Conservation (phyloP, 2,329 filamentous ascomycete genomes). For the Chaetomiaceae sp. region DNA sequence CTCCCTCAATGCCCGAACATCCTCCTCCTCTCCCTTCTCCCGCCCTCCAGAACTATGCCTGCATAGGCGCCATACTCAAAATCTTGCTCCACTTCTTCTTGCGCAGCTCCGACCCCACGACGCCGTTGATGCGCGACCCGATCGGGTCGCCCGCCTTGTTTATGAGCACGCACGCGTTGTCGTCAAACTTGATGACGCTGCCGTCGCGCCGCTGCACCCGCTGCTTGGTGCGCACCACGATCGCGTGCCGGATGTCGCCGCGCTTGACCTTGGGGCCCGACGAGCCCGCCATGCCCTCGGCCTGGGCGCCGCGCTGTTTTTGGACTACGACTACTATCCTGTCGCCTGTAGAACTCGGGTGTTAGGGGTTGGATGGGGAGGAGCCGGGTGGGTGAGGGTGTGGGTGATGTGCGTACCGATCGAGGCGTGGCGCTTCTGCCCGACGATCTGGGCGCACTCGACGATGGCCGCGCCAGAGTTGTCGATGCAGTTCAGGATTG, state of each 20-base stretch:
- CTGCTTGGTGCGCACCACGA: conserved; percentile 88
- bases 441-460: conserved; percentile 90
- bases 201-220: conserved; percentile 84
- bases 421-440: conserved; percentile 81
- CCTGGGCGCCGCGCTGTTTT: conserved; percentile 79
- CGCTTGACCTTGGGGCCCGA: conserved; percentile 86
- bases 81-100: conserved; percentile 99
- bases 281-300: conserved; percentile 66
- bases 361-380: too few relatives aligned
- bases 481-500: conserved; percentile 99
- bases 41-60: conserved; percentile 32
- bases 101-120: conserved; percentile 85
- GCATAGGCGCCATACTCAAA: conserved; percentile 80
- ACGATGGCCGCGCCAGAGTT: conserved; percentile 97
- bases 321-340: conserved; percentile 96
- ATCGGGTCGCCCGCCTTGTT: conserved; percentile 97
- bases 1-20: background rate
- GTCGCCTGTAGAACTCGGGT: conserved; percentile 61
- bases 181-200: conserved; percentile 86
- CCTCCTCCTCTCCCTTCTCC: background rate
- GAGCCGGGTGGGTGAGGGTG: background rate
- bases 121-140: conserved; percentile 83
- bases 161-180: conserved; percentile 96
- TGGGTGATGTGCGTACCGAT: conserved; percentile 67
- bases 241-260: conserved; percentile 93